Conservation (phyloP, 148 eudicot species). For the Diospyros lotus region DNA sequence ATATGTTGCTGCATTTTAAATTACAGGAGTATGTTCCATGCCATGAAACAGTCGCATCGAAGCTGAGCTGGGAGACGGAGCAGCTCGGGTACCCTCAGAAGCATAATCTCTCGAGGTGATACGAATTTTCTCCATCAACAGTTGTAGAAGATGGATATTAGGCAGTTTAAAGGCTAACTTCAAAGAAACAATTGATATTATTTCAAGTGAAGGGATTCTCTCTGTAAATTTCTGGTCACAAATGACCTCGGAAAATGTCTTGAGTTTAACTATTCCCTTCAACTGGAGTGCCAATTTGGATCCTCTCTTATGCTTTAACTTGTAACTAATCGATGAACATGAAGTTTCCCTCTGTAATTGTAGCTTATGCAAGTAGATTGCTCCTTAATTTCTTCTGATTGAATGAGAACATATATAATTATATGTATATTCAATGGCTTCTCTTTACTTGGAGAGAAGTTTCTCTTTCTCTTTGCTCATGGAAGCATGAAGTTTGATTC, state of each 20-base stretch:
- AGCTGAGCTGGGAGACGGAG: slow-evolving; percentile 84
- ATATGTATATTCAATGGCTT: neutral
- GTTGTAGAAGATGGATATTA: slow-evolving; percentile 11
- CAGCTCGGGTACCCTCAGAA: slow-evolving; percentile 54
- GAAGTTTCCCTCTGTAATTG: slow-evolving; percentile 1
- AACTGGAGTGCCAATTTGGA: slow-evolving; percentile 6
- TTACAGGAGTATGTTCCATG: slow-evolving; percentile 44
- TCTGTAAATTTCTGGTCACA: slow-evolving; percentile 43
- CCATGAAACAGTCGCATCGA: slow-evolving; percentile 86
- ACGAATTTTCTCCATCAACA: slow-evolving; percentile 12
- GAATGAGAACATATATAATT: neutral
- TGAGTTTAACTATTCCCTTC: slow-evolving; percentile 22
- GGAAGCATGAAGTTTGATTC: too few species aligned
- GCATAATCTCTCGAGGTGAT: slow-evolving; percentile 57
- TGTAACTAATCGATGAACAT: slow-evolving; percentile 19
- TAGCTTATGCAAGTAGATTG: slow-evolving; percentile 4
- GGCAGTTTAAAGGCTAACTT: slow-evolving; percentile 37
- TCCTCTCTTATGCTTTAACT: neutral
- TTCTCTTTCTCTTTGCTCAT: too few species aligned
- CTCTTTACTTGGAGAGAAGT: too few species aligned
- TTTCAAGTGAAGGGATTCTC: slow-evolving; percentile 41
- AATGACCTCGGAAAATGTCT: slow-evolving; percentile 23
- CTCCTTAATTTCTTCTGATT: neutral
- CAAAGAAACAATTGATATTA: slow-evolving; percentile 12
- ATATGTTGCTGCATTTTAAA: too few species aligned